Base-by-base conservation (phyloP, 2,329 filamentous ascomycete genomes). In the Ophiostoma sp. region DNA sequence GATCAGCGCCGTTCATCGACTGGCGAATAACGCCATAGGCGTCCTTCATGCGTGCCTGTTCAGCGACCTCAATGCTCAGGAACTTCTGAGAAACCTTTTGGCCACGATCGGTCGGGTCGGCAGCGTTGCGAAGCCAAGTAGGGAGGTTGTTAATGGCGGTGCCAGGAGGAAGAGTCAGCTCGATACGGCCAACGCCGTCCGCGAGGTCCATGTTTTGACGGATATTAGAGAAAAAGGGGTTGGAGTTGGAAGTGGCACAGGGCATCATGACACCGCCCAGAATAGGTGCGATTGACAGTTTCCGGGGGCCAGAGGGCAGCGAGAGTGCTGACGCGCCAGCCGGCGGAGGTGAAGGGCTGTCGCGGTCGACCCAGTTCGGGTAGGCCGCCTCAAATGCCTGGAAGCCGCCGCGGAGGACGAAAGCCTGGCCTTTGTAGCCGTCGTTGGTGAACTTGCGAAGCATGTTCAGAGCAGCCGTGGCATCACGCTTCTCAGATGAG, bases 151-250 rank as follows among this genome's bases (percentile, higher is more conserved):
- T 82, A 50, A 82, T 79, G 42, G 86, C 81, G 9, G 88, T 76
- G n/a, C 81, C 84, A 1, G 80, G 57, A 0, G 87, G 87, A 9
- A 87, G 79, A 1, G 80, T 78, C 6, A 90, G 79, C n/a, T 90
- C 87, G 78, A 91, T 90, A 78, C 97, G 95, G 0, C 96, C 96
- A 12, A 98, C 95, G 25, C 96, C 96, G 77, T 94, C 94, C 42
- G 97, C 92, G 22, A 99, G 85, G 79, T 98, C 96, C 89, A 97
- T 95, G 76, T 98, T 97, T 81, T 98, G 96, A 59, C 96, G 90
- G 78, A 99, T 98, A 76, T 98, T 98, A 75, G 91, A 90, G 81
- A 98, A 98, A 84, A 99, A 98, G 0, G 95, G 95, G 78, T 97
- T 97, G 0, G 90, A 87, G 0, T 89, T 88, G 74, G 90, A 90